A percentile compares a stretch with the other conserved stretches of the same genome.
Conservation (phyloP, 1,284 basidiomycete species). For the Rhodotorula sp. region DNA sequence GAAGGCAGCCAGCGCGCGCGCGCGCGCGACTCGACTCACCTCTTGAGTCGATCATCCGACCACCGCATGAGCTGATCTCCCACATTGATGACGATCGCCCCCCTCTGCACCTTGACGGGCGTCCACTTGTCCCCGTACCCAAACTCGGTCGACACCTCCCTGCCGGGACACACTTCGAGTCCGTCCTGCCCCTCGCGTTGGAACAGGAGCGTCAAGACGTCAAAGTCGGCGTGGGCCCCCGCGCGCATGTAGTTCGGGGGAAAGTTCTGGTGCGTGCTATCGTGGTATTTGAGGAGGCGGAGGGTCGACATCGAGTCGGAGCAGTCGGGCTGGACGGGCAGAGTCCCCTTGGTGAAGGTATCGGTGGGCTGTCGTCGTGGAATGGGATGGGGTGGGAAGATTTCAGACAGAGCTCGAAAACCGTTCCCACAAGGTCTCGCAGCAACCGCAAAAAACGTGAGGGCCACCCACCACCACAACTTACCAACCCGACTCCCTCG, state of each 20-base stretch:
- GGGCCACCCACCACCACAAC: too few species aligned
- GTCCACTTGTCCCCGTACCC: constrained; percentile 42
- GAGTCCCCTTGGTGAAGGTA: constrained; percentile 41
- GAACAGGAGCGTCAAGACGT: constrained; percentile 46
- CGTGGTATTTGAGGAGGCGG: constrained; percentile 45
- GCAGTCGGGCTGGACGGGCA: constrained; percentile 26
- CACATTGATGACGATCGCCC: constrained; percentile 46
- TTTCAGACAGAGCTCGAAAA: too few species aligned
- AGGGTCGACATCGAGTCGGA: constrained; percentile 44
- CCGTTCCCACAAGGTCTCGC: too few species aligned
- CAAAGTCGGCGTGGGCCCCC: constrained; percentile 45
- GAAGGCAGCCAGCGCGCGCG: too few species aligned
- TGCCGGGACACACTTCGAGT: constrained; percentile 45
- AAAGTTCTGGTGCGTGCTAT: constrained; percentile 41
- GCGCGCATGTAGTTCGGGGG: constrained; percentile 41
- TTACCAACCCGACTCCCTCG: constrained; percentile 42
- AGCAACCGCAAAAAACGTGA: too few species aligned
- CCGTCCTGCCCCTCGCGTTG: constrained; percentile 45
- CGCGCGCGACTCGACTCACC: constrained; percentile 11
- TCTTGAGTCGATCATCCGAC: constrained; percentile 45
- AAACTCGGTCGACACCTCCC: constrained; percentile 42
- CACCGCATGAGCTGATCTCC: constrained; percentile 45
- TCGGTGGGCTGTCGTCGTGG: constrained; percentile 28
- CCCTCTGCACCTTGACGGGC: constrained; percentile 37
- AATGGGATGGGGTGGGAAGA: too few species aligned